phyloP scores from a whole-genome alignment of 1,284 basidiomycete genomes.

The Mycocalia duriaeana region DNA sequence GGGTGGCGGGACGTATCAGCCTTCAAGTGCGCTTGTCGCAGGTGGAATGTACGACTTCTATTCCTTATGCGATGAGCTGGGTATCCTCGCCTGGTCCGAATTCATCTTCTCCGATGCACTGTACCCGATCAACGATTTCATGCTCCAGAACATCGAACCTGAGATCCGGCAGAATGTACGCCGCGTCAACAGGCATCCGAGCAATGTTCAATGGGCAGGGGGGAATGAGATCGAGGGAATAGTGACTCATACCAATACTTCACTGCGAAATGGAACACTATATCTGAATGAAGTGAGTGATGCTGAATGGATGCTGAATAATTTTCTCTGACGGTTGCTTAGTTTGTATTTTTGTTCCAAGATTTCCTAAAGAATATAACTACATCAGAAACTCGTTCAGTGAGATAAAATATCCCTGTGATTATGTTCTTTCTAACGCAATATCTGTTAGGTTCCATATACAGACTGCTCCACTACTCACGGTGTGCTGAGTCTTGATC shows the following conservation, averaged over 20 bases:
- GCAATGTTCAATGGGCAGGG: slow-evolving; percentile 57
- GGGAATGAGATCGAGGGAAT: slow-evolving; percentile 61
- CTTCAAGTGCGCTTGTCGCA: slow-evolving; percentile 32
- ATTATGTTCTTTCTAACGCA: not conserved
- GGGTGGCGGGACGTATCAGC: slow-evolving; percentile 54
- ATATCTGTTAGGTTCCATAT: slow-evolving; percentile 43
- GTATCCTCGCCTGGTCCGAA: slow-evolving; percentile 63
- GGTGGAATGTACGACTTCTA: slow-evolving; percentile 56
- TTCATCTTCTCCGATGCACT: slow-evolving; percentile 58
- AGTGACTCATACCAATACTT: slow-evolving; percentile 33
- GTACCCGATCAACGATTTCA: slow-evolving; percentile 51
- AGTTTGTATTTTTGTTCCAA: slow-evolving; percentile 51
- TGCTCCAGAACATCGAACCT: slow-evolving; percentile 47
- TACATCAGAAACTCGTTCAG: slow-evolving; percentile 46
- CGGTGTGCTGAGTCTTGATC: slow-evolving; percentile 53
- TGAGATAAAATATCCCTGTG: too few species aligned
- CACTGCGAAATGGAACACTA: slow-evolving; percentile 35
- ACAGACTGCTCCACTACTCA: slow-evolving; percentile 60
- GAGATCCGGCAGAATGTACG: slow-evolving; percentile 59
- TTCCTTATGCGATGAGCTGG: slow-evolving; percentile 56
- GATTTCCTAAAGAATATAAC: slow-evolving; percentile 49
- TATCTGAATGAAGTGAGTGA: slow-evolving; percentile 46
- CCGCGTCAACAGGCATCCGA: slow-evolving; percentile 51
- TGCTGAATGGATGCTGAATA: too few species aligned
- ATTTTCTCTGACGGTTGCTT: too few species aligned